Percentiles rank a stretch among this genome's conserved stretches.
Conservation (phyloP, 306 rosid species). For the Delonix regia region DNA sequence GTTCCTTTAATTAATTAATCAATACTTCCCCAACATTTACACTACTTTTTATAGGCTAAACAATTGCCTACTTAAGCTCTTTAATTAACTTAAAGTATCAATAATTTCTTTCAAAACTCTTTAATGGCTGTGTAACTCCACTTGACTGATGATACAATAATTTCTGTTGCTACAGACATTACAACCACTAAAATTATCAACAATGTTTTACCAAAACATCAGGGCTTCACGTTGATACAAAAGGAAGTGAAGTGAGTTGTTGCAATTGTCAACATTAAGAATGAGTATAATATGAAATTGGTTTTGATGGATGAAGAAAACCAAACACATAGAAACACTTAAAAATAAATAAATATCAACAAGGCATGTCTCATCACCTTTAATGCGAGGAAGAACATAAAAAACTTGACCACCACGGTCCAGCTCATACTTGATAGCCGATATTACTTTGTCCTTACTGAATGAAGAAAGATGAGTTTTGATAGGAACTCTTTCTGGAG, state of each 20-base stretch:
- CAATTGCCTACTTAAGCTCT: neutral
- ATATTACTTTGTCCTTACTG: constrained; percentile 68
- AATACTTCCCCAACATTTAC: neutral
- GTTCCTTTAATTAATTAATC: neutral
- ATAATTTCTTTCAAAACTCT: neutral
- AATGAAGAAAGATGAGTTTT: constrained; percentile 82
- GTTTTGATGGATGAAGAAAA: neutral
- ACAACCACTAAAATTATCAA: neutral
- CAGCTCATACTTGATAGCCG: constrained; percentile 82
- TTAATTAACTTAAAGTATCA: neutral
- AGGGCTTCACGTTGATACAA: neutral
- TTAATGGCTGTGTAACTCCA: neutral
- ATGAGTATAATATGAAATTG: neutral
- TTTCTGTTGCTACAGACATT: too few relatives aligned
- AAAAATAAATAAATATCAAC: neutral
- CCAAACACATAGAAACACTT: neutral
- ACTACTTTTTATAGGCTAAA: neutral
- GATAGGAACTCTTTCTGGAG: constrained; percentile 96
- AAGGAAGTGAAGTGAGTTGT: neutral
- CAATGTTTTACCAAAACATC: neutral
- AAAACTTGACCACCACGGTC: constrained; percentile 93
- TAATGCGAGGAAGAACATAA: constrained; percentile 91
- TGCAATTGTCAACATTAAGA: neutral
- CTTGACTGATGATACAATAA: neutral
- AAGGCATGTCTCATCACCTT: constrained; percentile 57